Base-by-base conservation (phyloP, 371 early-diverging fungal species). In the Mortierella sp. region DNA sequence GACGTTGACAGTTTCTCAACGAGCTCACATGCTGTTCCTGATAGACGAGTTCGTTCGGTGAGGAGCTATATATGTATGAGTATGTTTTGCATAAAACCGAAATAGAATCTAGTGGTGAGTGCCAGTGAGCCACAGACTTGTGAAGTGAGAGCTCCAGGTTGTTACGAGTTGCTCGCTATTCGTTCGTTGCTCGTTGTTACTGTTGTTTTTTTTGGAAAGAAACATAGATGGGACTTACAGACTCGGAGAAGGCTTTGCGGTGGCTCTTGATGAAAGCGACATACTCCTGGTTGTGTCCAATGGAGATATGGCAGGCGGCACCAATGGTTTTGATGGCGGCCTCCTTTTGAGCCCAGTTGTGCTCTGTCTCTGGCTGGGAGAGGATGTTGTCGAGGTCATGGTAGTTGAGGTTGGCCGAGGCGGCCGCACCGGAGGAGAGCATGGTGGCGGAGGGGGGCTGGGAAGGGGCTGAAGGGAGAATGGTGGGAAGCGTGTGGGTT, bases 1-100 rank as follows among this genome's bases (percentile, higher is more conserved):
- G 82, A 71, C 41, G 86, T 83, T 7, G 91, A 83, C 10, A 93
- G 71, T 54, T 84, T 88, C 74, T 91, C 88, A 14, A 91, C 76
- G 14, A 93, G 72, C 56, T 91, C 91, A 43, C 84, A 87, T n/a
- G 93, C 90, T 38, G 91, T 75, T 60, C 90, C 90, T 18, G 91
- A 89, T 27, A 93, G 85, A 14, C 90, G 87, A 10, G 92, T 93
- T 46, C 93, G 85, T 73, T 93, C 92, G 4, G 91, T 91, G 14
- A 88, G 77, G 38, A 93, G 82, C 93, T 93, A 83, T 27, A 44
- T 48, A 27, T 43, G 70, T 71, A 58, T 55, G 51, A 51, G 51
- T 32, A 27, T 60, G 16, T 46, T 51, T n/a, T 18, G 38, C 71
- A 74, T 63, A 49, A 44, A 54, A 77, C 55, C 27, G 48, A 55